phyloP scores from a whole-genome alignment of 2,329 filamentous ascomycete species.

The Botrytis aclada region DNA sequence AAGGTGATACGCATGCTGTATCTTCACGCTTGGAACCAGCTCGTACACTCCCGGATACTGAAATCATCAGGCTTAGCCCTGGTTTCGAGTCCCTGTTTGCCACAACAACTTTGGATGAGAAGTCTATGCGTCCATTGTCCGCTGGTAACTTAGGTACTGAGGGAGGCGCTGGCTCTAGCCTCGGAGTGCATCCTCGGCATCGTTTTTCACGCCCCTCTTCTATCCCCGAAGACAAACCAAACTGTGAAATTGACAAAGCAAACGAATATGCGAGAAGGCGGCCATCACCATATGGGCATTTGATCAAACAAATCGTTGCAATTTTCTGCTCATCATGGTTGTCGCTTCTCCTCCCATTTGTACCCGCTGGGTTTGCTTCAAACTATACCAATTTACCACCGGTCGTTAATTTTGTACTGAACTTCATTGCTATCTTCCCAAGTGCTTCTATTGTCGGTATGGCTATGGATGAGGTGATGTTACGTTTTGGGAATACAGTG shows the following conservation, averaged over 20 bases:
- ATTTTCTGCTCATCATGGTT: slow-evolving; percentile 79
- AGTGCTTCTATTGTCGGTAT: slow-evolving; percentile 81
- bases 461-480: slow-evolving; percentile 81
- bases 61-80: not conserved
- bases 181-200: not conserved
- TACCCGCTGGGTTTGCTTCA: slow-evolving; percentile 72
- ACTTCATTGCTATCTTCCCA: slow-evolving; percentile 87
- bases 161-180: too few relatives aligned
- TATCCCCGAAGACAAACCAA: not conserved
- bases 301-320: not conserved
- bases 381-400: slow-evolving; percentile 59
- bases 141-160: not conserved
- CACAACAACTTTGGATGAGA: not conserved
- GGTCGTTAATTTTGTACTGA: slow-evolving; percentile 73
- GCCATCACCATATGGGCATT: not conserved
- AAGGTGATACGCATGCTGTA: too few relatives aligned
- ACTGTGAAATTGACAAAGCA: not conserved
- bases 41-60: not conserved
- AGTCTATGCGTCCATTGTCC: not conserved
- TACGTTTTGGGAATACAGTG: slow-evolving; percentile 74
- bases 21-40: not conserved
- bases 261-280: not conserved
- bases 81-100: not conserved
- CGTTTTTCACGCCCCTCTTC: not conserved
- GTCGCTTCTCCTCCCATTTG: slow-evolving; percentile 73